Percentiles rank a stretch among this genome's conserved stretches.
These are phyloP conservation scores for Dryas drummondii DNA, from an alignment of 306 rosid species.

Conservation along the genomic window DNA sequence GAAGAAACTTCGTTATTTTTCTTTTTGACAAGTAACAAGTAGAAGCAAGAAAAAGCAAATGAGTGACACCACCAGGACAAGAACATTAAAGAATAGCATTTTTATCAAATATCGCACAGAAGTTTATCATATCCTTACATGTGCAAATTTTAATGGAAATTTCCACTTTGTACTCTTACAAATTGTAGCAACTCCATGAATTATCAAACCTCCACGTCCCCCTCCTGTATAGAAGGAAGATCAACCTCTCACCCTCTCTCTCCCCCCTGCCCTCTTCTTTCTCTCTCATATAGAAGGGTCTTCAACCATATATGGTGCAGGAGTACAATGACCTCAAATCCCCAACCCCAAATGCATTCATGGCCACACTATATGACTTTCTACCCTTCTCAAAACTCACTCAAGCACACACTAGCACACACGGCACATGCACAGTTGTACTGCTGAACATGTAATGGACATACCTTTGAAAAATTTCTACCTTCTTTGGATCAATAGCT, in stretches of 20 bases:
- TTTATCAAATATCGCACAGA: neutral
- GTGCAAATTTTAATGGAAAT: neutral
- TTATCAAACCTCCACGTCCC: too few species aligned
- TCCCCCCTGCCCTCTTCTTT: too few species aligned
- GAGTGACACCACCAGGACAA: neutral
- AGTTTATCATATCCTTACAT: neutral
- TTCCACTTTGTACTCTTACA: neutral
- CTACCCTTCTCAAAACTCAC: neutral
- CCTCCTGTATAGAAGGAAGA: too few species aligned
- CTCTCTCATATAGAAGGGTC: too few species aligned
- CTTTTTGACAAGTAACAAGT: neutral
- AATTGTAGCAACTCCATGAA: neutral
- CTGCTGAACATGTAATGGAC: conserved; percentile 12
- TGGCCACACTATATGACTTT: neutral
- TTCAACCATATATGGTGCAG: neutral
- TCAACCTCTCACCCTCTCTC: too few species aligned
- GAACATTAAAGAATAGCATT: neutral
- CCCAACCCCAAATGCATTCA: neutral
- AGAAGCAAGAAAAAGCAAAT: neutral
- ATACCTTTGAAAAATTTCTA: conserved; percentile 88
- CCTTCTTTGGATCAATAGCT: conserved; percentile 87
- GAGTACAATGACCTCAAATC: neutral
- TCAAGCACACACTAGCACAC: neutral
- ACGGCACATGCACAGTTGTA: neutral
- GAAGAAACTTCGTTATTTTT: neutral